Evolutionary conservation across 306 rosid species (phyloP), one percentile per base, ranked within the genome.

Genomic region (Erythrophleum fordii): DNA sequence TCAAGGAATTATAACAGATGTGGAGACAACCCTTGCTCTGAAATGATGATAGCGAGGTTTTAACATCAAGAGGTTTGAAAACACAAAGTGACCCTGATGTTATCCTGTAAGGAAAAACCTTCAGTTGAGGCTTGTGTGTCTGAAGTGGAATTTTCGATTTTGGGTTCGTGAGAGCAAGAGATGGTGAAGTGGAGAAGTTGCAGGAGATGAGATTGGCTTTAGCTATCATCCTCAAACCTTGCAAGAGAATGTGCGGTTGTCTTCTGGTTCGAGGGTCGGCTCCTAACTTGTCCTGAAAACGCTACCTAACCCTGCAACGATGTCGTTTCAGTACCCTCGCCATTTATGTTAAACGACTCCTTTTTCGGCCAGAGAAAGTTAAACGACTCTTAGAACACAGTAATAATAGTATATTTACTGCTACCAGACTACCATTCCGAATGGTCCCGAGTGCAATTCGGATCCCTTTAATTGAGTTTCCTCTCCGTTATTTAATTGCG

Each of bases 141-240:
- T 85, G 91, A 51, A 87, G 78, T 12, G 86, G 66, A 48, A 75
- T 70, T 72, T 44, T 78, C 26, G 26, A 75, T 5, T 49, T 80
- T 1, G 71, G 82, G 72, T 41, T 41, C 26, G 39, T 85, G 65
- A 64, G 80, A 68, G 84, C 12, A 22, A 61, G 76, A 49, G 76
- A 84, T 28, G 90, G 74, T 65, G 39, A 76, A 68, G 85, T 67
- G 73, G 77, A 84, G 74, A 84, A 82, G 83, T 88, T 91, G 88
- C 91, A 84, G 78, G 90, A 91, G 83, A 91, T 37, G 69, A 84
- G 85, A 86, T 77, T 84, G 83, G 91, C 72, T 66, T 80, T 86
- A 75, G 87, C 73, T 10, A 86, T 51, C 85, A 89, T 80, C 49
- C 53, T 75, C 77, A n/a, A 17, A 23, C 25, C 10, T 39, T 20